Evolutionary conservation across 805 yeast species (phyloP).

Genomic region (Candida gorgasii): DNA sequence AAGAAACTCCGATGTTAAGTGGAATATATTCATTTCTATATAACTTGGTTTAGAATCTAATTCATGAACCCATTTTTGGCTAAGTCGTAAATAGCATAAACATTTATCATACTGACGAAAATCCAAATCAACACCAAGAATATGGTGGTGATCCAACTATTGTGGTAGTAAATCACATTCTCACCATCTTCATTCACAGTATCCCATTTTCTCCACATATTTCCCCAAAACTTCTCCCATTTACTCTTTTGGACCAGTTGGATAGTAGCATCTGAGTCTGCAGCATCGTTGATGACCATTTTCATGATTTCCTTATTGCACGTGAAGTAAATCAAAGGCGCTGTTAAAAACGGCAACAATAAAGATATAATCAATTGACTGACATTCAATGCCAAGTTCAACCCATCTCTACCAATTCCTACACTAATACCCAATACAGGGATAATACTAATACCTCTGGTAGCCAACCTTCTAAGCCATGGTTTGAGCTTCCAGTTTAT

Average conservation of each 20-base stretch:
- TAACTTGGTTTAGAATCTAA: background rate
- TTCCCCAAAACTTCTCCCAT: constrained; percentile 1
- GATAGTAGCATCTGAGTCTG: too few species aligned
- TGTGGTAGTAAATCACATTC: constrained; percentile 54
- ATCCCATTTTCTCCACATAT: constrained; percentile 11
- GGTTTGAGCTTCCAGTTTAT: constrained; percentile 79
- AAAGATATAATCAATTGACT: constrained; percentile 84
- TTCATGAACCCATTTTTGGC: constrained; percentile 33
- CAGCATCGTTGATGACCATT: constrained; percentile 37
- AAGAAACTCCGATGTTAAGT: too few species aligned
- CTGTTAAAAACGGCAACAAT: constrained; percentile 78
- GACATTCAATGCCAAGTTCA: constrained; percentile 72
- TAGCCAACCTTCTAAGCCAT: constrained; percentile 74
- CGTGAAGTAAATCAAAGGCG: constrained; percentile 84
- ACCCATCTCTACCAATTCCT: constrained; percentile 71
- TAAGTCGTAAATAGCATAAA: constrained; percentile 54
- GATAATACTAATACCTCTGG: constrained; percentile 74
- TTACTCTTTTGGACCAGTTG: background rate
- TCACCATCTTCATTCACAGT: background rate
- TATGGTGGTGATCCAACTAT: constrained; percentile 56
- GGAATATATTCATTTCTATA: background rate
- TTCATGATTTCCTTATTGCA: constrained; percentile 68
- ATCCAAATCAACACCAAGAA: constrained; percentile 65
- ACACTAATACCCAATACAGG: constrained; percentile 79
- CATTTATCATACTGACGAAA: constrained; percentile 68